These are phyloP conservation scores for Basipetospora chlamydospora DNA, from an alignment of 2,329 filamentous ascomycete species.

Conservation along the genomic window DNA sequence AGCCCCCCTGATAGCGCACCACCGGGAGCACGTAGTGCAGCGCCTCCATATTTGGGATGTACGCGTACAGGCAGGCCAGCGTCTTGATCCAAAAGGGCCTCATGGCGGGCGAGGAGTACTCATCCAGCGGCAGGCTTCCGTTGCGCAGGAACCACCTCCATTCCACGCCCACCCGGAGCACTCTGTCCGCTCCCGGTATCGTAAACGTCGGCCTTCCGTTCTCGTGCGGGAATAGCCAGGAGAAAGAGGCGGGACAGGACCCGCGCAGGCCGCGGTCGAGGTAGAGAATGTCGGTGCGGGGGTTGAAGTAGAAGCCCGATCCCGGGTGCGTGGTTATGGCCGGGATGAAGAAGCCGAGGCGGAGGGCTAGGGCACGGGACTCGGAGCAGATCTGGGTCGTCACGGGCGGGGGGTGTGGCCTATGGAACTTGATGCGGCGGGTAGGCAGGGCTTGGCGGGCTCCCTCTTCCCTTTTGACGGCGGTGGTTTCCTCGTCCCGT, in stretches of 20 bases:
- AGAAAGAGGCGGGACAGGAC: conserved; percentile 7
- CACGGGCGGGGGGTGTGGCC: conserved; percentile 10
- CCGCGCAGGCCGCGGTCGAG: conserved; percentile 14
- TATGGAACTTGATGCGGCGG: conserved; percentile 10
- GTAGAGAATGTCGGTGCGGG: conserved; percentile 15
- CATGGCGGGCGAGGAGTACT: conserved; percentile 8
- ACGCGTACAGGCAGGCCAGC: conserved; percentile 10
- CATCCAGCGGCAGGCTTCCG: conserved; percentile 10
- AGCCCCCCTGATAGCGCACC: conserved; percentile 13
- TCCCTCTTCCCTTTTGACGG: too few species aligned
- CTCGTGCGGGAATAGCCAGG: conserved; percentile 6
- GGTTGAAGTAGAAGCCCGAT: conserved; percentile 12
- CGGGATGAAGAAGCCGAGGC: conserved; percentile 13
- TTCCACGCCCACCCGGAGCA: conserved; percentile 15
- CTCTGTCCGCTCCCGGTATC: conserved; percentile 12
- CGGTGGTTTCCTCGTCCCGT: too few species aligned
- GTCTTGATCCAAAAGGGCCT: conserved; percentile 11
- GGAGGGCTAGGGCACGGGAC: conserved; percentile 14
- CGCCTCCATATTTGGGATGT: conserved; percentile 12
- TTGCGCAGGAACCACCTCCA: conserved; percentile 16
- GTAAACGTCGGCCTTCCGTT: conserved; percentile 1
- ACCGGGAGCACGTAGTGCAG: conserved; percentile 15
- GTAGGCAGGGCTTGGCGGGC: background rate
- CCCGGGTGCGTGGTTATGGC: conserved; percentile 8
- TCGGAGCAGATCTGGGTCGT: conserved; percentile 13